phyloP scores from a whole-genome alignment of 306 rosid species.

The Urtica urens region DNA sequence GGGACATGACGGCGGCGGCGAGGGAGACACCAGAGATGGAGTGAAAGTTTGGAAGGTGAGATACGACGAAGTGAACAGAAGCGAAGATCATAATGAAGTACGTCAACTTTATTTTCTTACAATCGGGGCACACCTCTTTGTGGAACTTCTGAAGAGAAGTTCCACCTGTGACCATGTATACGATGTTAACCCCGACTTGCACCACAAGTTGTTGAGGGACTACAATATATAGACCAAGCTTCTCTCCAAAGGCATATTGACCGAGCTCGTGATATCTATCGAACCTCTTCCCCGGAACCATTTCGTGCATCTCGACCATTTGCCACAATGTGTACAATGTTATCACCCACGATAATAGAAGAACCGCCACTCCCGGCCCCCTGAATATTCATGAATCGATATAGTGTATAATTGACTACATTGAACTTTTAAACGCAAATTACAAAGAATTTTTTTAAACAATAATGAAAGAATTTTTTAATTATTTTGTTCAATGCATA shows the following conservation, averaged over 20 bases:
- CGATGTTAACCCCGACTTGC: constrained; percentile 51
- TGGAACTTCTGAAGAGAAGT: constrained; percentile 53
- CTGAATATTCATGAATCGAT: constrained; percentile 22
- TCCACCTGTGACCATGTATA: constrained; percentile 74
- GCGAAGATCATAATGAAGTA: constrained; percentile 67
- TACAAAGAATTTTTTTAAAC: too few relatives aligned
- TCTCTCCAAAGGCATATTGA: constrained; percentile 65
- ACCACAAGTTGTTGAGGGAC: constrained; percentile 67
- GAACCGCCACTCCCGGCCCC: constrained; percentile 56
- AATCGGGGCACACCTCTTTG: constrained; percentile 20
- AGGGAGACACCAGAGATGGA: constrained; percentile 56
- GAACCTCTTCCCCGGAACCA: constrained; percentile 66
- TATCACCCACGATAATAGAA: constrained; percentile 54
- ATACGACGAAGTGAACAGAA: constrained; percentile 53
- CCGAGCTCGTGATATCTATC: constrained; percentile 74
- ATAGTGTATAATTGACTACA: too few relatives aligned
- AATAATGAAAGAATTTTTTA: too few relatives aligned
- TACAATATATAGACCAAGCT: constrained; percentile 63
- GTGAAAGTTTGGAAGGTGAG: constrained; percentile 69
- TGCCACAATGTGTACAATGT: constrained; percentile 65
- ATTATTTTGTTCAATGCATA: too few relatives aligned
- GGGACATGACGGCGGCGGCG: constrained; percentile 70
- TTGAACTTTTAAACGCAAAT: too few relatives aligned
- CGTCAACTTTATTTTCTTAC: constrained; percentile 40
- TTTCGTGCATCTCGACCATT: constrained; percentile 85